A percentile compares a stretch with the other conserved stretches of the same genome.
These are phyloP conservation scores for Plenodomus lindquistii DNA, from an alignment of 2,329 filamentous ascomycete genomes.

Conservation along the genomic window DNA sequence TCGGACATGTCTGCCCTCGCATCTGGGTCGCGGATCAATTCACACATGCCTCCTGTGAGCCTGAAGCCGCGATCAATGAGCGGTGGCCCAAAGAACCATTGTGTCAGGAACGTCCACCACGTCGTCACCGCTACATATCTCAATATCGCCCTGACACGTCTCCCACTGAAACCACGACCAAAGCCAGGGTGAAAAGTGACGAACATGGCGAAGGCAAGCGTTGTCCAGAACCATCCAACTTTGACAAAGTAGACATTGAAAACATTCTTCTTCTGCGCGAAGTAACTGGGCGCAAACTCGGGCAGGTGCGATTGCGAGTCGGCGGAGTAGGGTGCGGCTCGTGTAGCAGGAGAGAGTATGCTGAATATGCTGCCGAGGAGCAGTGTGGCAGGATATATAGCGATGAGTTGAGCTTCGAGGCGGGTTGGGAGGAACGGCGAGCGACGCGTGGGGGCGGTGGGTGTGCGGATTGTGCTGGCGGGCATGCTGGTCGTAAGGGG, in stretches of 20 bases:
- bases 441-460: conserved; percentile 31
- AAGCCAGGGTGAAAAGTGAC: conserved; percentile 67
- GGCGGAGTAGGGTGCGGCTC: conserved; percentile 63
- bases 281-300: conserved; percentile 73
- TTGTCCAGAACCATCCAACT: conserved; percentile 91
- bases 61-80: conserved; percentile 88
- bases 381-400: conserved; percentile 76
- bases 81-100: conserved; percentile 94
- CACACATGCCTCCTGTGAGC: conserved; percentile 85
- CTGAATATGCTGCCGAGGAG: conserved; percentile 82
- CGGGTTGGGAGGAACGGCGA: conserved; percentile 71
- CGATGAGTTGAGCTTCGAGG: conserved; percentile 66
- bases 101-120: conserved; percentile 85
- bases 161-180: conserved; percentile 47
- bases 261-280: conserved; percentile 89
- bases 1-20: conserved; percentile 52
- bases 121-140: conserved; percentile 74
- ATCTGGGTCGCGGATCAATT: conserved; percentile 58
- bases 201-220: conserved; percentile 72
- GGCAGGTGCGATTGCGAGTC: conserved; percentile 65
- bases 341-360: conserved; percentile 72
- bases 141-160: conserved; percentile 61
- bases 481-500: conserved; percentile 32
- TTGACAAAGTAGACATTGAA: conserved; percentile 96
- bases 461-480: conserved; percentile 23